phyloP scores from a whole-genome alignment of 257 asterid genomes.

The Solanum neorickii region DNA sequence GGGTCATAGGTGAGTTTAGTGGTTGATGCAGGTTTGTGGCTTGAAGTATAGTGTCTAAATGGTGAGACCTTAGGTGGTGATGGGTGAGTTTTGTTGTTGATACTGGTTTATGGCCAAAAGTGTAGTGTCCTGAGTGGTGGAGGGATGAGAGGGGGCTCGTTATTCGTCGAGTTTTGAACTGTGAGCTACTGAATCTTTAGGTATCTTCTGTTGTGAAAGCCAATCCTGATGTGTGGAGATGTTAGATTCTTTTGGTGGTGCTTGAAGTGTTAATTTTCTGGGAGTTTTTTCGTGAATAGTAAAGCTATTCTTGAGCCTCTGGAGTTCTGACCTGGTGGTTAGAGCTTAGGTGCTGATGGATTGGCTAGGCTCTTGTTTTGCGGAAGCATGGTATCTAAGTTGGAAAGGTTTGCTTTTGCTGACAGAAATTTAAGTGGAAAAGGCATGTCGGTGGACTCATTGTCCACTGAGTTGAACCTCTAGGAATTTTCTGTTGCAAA shows the following conservation, averaged over 20 bases:
- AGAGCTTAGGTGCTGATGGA: neutral
- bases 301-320: neutral
- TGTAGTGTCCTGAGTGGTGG: neutral
- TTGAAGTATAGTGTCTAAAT: neutral
- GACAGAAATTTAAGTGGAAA: neutral
- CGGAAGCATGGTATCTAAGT: neutral
- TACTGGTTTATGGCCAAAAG: neutral
- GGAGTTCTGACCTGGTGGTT: neutral
- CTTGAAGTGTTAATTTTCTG: neutral
- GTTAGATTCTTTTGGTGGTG: neutral
- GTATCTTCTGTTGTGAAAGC: neutral
- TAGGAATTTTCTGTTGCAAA: neutral
- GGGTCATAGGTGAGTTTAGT: neutral
- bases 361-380: neutral
- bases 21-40: neutral
- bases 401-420: fast-evolving
- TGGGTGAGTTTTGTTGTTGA: neutral
- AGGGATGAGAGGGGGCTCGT: neutral
- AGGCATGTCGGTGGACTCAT: neutral
- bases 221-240: neutral
- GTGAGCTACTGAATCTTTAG: neutral
- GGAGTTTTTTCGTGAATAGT: neutral
- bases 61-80: neutral
- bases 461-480: neutral
- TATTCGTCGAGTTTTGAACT: neutral